phyloP scores from a whole-genome alignment of 75 land plant genomes.

The Picea glauca region DNA sequence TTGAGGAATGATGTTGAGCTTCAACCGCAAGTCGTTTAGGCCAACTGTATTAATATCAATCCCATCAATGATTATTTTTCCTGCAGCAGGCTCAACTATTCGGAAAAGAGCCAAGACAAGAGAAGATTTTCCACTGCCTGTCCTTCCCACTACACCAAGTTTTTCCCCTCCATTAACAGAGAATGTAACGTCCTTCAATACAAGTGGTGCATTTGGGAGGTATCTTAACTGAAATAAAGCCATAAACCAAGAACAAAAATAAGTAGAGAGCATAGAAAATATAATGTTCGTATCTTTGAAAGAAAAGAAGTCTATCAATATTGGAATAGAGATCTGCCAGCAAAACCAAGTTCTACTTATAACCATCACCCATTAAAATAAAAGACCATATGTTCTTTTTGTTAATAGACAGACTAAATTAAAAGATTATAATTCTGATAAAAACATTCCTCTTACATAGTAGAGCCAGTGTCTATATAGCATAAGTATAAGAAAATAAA shows the following conservation, averaged over 20 bases:
- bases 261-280: neutral
- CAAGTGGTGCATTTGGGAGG: conserved; percentile 58
- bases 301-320: neutral
- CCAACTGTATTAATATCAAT: conserved; percentile 63
- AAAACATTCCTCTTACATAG: neutral
- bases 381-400: neutral
- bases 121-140: conserved; percentile 78
- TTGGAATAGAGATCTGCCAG: neutral
- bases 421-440: too few species aligned
- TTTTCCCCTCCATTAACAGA: conserved; percentile 66
- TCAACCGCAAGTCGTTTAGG: conserved; percentile 70
- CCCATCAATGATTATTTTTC: conserved; percentile 67
- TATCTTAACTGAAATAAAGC: conserved; percentile 54
- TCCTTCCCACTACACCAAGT: conserved; percentile 75
- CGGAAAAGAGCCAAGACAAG: conserved; percentile 65
- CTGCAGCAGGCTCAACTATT: conserved; percentile 70
- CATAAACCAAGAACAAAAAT: neutral
- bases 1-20: conserved; percentile 80
- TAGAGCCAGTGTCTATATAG: neutral
- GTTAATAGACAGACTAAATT: neutral
- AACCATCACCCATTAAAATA: neutral
- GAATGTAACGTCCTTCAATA: conserved; percentile 60
- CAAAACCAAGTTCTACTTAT: neutral
- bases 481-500: neutral
- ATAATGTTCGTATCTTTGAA: neutral